phyloP scores from a whole-genome alignment of 192 early-diverging fungal genomes.

The Chytriomyces confervae region DNA sequence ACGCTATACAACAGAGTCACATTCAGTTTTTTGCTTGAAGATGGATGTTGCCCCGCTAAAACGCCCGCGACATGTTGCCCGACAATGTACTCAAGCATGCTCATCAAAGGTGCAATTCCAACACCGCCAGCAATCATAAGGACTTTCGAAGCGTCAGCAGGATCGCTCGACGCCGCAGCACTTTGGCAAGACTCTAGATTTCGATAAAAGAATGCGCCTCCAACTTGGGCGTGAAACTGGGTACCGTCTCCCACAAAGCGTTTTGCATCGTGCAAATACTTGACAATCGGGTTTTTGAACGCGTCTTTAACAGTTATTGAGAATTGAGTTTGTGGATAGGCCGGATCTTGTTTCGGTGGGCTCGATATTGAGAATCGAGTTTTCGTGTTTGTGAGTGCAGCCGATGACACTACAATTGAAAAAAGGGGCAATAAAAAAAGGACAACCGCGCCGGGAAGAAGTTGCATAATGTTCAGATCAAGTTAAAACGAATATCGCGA shows the following conservation, averaged over 20 bases:
- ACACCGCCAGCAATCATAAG: slow-evolving; percentile 27
- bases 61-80: neutral
- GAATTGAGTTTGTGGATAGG: neutral
- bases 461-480: neutral
- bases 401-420: neutral
- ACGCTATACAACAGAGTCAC: slow-evolving; percentile 30
- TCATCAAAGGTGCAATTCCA: slow-evolving; percentile 26
- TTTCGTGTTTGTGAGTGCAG: neutral
- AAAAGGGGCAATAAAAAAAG: too few species aligned
- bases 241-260: neutral
- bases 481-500: neutral
- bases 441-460: neutral
- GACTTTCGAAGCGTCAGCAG: neutral
- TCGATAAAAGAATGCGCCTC: slow-evolving; percentile 23
- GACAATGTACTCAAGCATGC: slow-evolving; percentile 23
- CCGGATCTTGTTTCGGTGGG: neutral
- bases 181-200: neutral
- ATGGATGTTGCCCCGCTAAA: neutral
- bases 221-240: slow-evolving; percentile 13
- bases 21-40: slow-evolving; percentile 4
- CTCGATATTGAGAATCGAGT: slow-evolving; percentile 28
- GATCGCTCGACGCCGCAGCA: neutral
- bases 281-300: slow-evolving; percentile 27
- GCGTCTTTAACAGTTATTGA: slow-evolving; percentile 27
- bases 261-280: slow-evolving; percentile 5